phyloP scores from a whole-genome alignment of 2,329 filamentous ascomycete species.

The Ceratocystis papillata region DNA sequence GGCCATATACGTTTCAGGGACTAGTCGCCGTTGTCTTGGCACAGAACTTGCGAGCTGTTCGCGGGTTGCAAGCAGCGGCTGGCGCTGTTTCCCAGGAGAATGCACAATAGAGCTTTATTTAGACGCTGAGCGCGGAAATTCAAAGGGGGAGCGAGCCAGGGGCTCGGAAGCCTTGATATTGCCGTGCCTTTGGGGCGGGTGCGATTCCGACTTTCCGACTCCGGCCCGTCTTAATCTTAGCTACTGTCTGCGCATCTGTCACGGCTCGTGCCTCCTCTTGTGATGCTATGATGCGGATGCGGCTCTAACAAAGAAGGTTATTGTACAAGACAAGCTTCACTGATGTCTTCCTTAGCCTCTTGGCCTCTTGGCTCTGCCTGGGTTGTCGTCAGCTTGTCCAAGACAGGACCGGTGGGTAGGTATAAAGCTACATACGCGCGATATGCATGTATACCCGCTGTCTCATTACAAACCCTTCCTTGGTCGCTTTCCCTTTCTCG shows the following conservation, averaged over 20 bases:
- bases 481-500: not conserved
- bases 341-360: not conserved
- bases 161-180: too few species aligned
- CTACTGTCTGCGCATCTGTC: not conserved
- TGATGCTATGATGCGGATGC: not conserved
- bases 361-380: not conserved
- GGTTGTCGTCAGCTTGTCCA: not conserved
- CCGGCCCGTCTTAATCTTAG: too few species aligned
- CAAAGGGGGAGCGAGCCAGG: not conserved
- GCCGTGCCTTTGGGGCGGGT: too few species aligned
- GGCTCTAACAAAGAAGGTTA: not conserved
- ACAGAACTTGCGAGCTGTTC: not conserved
- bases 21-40: constrained; percentile 18
- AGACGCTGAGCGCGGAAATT: not conserved
- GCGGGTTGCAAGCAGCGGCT: not conserved
- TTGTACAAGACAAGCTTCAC: not conserved
- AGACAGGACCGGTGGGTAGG: not conserved
- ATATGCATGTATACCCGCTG: not conserved
- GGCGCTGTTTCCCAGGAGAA: not conserved
- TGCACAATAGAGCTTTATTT: not conserved
- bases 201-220: too few species aligned
- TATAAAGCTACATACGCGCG: not conserved
- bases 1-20: constrained; percentile 6
- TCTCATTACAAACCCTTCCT: not conserved
- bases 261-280: not conserved